Evolutionary conservation across 768 basidiomycete genomes (phyloP).

Genomic region (Hydnomerulius pinastri): DNA sequence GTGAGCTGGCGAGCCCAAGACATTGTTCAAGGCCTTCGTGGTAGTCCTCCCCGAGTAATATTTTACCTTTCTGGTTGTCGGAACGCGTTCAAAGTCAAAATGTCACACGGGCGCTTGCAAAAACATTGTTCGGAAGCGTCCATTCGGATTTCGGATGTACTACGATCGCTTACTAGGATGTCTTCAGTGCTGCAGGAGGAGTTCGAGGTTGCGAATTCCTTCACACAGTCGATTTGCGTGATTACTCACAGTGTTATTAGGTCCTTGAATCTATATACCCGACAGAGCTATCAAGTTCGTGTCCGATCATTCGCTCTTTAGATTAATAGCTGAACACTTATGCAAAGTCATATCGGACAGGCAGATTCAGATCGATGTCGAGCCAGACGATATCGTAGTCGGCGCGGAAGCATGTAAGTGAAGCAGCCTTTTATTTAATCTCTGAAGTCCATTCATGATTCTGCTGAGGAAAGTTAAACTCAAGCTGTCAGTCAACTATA

Average conservation of each 20-base stretch:
- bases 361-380: constrained; percentile 80
- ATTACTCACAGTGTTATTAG: constrained; percentile 40
- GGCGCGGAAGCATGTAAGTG: constrained; percentile 57
- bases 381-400: constrained; percentile 78
- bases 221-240: constrained; percentile 4
- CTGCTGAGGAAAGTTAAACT: constrained; percentile 64
- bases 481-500: constrained; percentile 72
- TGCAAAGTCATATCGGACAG: constrained; percentile 81
- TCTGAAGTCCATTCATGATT: constrained; percentile 12
- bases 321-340: constrained; percentile 47
- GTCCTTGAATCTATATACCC: constrained; percentile 97
- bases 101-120: background rate
- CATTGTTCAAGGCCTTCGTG: constrained; percentile 14
- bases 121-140: constrained; percentile 16
- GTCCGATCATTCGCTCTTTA: constrained; percentile 31
- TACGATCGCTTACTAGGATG: constrained; percentile 41
- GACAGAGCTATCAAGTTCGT: constrained; percentile 89
- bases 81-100: constrained; percentile 7
- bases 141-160: constrained; percentile 28
- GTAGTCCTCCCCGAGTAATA: background rate
- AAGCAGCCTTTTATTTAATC: background rate
- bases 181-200: constrained; percentile 76
- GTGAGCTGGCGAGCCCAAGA: constrained; percentile 19
- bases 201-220: constrained; percentile 66
- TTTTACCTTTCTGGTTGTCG: background rate